Evolutionary conservation across 768 basidiomycete genomes (phyloP), one percentile per base, ranked within the genome.

Genomic region (Xanthoconium stramineum): DNA sequence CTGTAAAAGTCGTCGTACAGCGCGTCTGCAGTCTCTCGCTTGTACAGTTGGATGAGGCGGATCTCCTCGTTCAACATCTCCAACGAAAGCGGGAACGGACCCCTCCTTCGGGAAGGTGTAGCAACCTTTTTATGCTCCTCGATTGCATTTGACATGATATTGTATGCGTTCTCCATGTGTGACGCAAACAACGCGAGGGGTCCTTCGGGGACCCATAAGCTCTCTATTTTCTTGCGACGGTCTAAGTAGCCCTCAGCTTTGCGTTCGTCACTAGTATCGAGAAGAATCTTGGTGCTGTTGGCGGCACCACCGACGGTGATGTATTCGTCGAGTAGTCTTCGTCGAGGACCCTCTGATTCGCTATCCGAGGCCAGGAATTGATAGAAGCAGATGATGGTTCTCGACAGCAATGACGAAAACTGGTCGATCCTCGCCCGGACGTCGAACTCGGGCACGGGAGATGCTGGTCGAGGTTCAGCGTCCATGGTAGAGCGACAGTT

Each of bases 291-390:
- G 38, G 57, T 65, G 17, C 63, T 65, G 36, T 60, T 69, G 11
- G 65, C 62, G 11, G 63, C 53, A 15, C 67, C 68, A 29, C 68
- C 67, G 32, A 68, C 60, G 24, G 65, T 62, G 54, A 68, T 65
- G 57, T 69, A 62, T 39, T 69, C 67, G 19, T 68, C 67, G 20
- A 69, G 60, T 11, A 69, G 44, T 14, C 47, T 50, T 49, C 63
- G 58, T 35, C 68, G 63, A 36, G 57, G 60, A 37, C 38, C 58
- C 44, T 67, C 62, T 17, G 65, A 64, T 5, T 65, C 59, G 28
- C 48, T 51, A 28, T 67, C 68, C 20, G 67, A 69, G 28, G 67
- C 60, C n/a, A 67, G 28, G 56, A 69, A 68, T 15, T 64, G 67
- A 57, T 60, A 58, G 38, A 68, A 64, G 38, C 65, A 67, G 51